Percentiles rank a stretch among this genome's conserved stretches.
phyloP scores from a whole-genome alignment of 179 eudicot species.

The Silene coronaria region DNA sequence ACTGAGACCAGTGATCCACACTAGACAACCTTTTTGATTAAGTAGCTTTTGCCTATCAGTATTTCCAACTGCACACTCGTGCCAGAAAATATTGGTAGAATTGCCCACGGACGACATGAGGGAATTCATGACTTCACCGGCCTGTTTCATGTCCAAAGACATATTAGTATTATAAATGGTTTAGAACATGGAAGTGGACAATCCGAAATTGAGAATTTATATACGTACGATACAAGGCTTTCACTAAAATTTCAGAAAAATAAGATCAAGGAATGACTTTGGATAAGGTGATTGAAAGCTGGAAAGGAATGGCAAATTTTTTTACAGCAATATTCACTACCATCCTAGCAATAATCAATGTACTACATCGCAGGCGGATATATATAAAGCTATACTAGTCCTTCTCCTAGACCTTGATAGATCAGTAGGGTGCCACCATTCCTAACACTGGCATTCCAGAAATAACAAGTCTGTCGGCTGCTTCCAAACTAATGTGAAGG shows the following conservation, averaged over 20 bases:
- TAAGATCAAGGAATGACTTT: neutral
- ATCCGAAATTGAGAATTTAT: neutral
- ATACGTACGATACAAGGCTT: no score
- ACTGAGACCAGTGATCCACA: constrained; percentile 93
- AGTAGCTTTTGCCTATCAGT: constrained; percentile 68
- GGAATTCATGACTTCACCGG: constrained; percentile 18
- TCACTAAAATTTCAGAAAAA: neutral
- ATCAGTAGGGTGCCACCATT: neutral
- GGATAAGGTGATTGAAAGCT: neutral
- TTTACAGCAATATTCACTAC: neutral
- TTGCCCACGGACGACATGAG: constrained; percentile 66
- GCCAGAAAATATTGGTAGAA: constrained; percentile 81
- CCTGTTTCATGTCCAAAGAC: constrained; percentile 12
- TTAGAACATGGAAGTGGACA: neutral
- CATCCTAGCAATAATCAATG: neutral
- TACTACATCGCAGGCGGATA: neutral
- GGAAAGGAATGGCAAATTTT: neutral
- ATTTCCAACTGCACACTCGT: constrained; percentile 66
- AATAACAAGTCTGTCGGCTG: neutral
- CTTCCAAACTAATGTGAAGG: neutral
- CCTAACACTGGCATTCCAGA: no score
- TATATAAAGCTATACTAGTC: neutral
- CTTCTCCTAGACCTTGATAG: neutral
- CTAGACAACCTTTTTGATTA: constrained; percentile 79
- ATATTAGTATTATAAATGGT: neutral